A percentile compares a stretch with the other conserved stretches of the same genome.
phyloP scores from a whole-genome alignment of 257 asterid species.

The Nicotiana knightiana region DNA sequence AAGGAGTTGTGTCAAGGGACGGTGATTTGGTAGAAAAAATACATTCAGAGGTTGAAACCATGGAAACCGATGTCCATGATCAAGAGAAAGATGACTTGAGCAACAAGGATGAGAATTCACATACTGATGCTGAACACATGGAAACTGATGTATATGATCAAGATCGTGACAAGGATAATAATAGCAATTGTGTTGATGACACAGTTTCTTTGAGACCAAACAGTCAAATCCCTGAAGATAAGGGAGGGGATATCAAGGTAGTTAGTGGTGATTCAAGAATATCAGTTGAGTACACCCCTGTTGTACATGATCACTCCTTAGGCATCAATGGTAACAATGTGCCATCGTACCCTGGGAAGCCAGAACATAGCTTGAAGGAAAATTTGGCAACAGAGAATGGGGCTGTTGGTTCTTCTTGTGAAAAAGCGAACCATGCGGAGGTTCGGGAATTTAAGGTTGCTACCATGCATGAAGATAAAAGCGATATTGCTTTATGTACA shows the following conservation, averaged over 20 bases:
- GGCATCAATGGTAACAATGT: neutral
- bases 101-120: constrained; percentile 9
- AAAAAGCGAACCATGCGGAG: neutral
- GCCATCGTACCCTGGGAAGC: neutral
- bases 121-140: constrained; percentile 2
- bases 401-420: neutral
- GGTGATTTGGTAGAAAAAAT: constrained; percentile 4
- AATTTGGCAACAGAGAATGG: constrained; percentile 8
- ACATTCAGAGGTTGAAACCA: constrained; percentile 7
- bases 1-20: constrained; percentile 25
- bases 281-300: neutral
- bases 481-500: neutral
- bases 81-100: neutral
- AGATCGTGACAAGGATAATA: constrained; percentile 13
- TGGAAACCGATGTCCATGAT: neutral
- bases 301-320: neutral
- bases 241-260: constrained; percentile 10
- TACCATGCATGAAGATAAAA: neutral
- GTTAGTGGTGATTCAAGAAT: constrained; percentile 11
- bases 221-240: constrained; percentile 13
- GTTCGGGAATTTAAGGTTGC: neutral
- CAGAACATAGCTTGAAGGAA: constrained; percentile 11
- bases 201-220: neutral
- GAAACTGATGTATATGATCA: constrained; percentile 14
- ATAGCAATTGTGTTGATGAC: constrained; percentile 5